These are phyloP conservation scores for Karstenula rhodostoma DNA, from an alignment of 2,329 filamentous ascomycete genomes.

Conservation along the genomic window DNA sequence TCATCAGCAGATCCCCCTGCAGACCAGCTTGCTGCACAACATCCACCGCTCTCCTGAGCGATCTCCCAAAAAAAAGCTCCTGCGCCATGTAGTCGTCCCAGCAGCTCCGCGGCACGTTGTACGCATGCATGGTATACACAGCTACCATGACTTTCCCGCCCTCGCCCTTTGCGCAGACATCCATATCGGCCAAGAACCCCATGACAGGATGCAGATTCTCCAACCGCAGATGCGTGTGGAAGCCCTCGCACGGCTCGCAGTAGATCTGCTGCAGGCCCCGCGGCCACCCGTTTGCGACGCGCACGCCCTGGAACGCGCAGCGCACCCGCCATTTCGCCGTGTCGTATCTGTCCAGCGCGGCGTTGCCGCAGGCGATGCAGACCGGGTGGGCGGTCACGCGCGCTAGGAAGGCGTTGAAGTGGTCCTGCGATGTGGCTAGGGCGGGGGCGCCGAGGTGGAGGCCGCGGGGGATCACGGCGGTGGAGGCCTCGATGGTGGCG, in stretches of 20 bases:
- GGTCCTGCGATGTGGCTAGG: too few relatives aligned
- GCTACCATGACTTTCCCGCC: too few relatives aligned
- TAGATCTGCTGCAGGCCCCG: background rate
- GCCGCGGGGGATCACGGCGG: too few relatives aligned
- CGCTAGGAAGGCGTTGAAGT: too few relatives aligned
- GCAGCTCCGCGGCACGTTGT: background rate
- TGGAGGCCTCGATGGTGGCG: background rate
- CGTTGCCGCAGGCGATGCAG: too few relatives aligned
- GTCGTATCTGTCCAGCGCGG: too few relatives aligned
- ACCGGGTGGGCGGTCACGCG: too few relatives aligned
- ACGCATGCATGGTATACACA: background rate
- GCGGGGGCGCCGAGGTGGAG: too few relatives aligned
- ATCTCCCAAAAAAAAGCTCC: background rate
- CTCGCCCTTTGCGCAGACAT: background rate
- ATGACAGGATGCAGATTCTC: background rate
- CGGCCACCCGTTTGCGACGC: background rate
- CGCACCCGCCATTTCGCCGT: too few relatives aligned
- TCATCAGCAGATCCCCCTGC: too few relatives aligned
- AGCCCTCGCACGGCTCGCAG: background rate
- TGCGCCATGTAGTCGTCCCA: background rate
- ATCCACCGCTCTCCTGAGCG: background rate
- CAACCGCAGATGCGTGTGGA: background rate
- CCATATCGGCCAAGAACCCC: background rate
- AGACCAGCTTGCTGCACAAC: too few relatives aligned
- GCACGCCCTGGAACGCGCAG: too few relatives aligned